Evolutionary conservation across 2,329 filamentous ascomycete genomes (phyloP), one percentile per base, ranked within the genome.

Genomic region (Colletotrichum karsti): DNA sequence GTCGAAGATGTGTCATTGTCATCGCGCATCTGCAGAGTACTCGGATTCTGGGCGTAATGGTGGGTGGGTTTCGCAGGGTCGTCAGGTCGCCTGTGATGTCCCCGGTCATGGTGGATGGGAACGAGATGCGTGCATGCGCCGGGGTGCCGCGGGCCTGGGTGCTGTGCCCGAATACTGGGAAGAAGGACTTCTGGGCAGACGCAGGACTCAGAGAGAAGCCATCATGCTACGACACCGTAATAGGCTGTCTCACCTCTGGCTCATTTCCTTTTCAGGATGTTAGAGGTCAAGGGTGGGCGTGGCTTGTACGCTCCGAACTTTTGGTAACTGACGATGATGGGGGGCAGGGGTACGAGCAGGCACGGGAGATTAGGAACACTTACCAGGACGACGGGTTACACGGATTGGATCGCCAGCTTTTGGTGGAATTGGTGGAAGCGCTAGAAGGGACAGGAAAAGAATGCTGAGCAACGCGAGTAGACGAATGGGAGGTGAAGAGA

Each of bases 381-480:
- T 51, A 63, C 64, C 64, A 67, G 51, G 60, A 18, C 28, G 59
- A 56, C 59, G 64, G 64, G 64, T 57, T 22, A 26, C 64, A 67
- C 44, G 59, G 42, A 51, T 51, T 63, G 59, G 64, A 42, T 33
- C 50, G 50, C n/a, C 30, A 24, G 33, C n/a, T 53, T 37, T 20
- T 13, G 48, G 30, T 20, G n/a, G 50, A n/a, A 2, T 54, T 61
- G 46, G 58, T 56, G 41, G 42, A 63, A 37, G 44, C 44, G 53
- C 64, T 63, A 56, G 33, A 62, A 44, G 26, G 15, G 33, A 57
- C 53, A 64, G 44, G 53, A 64, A 58, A 67, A 58, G 60, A 64
- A 30, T 42, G 20, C 12, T 53, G 51, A 24, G 37, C 37, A 26
- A 42, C n/a, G 15, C 13, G 26, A 30, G 39, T 15, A 33, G 64